Percentiles rank a stretch among this genome's conserved stretches.
These are phyloP conservation scores for Xylariaceae sp. DNA, from an alignment of 2,329 filamentous ascomycete species.

Conservation along the genomic window DNA sequence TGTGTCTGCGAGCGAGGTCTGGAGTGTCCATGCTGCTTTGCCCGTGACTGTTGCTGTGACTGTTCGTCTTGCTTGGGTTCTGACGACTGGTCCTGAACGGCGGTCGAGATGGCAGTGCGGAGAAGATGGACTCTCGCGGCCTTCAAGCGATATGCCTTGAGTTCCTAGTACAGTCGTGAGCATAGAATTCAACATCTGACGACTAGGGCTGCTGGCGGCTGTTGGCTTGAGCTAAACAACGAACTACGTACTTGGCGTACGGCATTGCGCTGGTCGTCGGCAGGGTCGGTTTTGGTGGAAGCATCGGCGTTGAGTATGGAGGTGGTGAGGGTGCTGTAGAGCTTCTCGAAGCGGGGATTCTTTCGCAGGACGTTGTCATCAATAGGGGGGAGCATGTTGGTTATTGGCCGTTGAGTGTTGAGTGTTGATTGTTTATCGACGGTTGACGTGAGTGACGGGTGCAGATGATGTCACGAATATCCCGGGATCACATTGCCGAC, in stretches of 20 bases:
- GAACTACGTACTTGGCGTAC: slow-evolving; percentile 42
- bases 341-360: slow-evolving; percentile 56
- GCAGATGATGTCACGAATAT: not conserved
- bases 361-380: slow-evolving; percentile 48
- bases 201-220: not conserved
- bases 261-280: slow-evolving; percentile 45
- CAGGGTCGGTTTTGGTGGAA: slow-evolving; percentile 49
- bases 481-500: too few relatives aligned
- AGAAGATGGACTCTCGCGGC: slow-evolving; percentile 49
- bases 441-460: not conserved
- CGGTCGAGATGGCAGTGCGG: slow-evolving; percentile 43
- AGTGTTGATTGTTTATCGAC: not conserved
- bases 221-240: not conserved
- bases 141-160: slow-evolving; percentile 44
- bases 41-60: slow-evolving; percentile 18
- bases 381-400: slow-evolving; percentile 52
- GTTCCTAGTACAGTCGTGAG: slow-evolving; percentile 36
- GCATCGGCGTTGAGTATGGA: slow-evolving; percentile 53
- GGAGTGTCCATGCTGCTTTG: slow-evolving; percentile 22
- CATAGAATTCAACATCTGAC: not conserved
- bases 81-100: slow-evolving; percentile 30
- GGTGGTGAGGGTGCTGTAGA: slow-evolving; percentile 51
- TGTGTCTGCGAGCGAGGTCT: slow-evolving; percentile 24
- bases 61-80: slow-evolving; percentile 18
- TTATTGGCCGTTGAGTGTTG: not conserved